phyloP scores from a whole-genome alignment of 2,329 filamentous ascomycete species.

The Cladosporium austrohemisphaericum region DNA sequence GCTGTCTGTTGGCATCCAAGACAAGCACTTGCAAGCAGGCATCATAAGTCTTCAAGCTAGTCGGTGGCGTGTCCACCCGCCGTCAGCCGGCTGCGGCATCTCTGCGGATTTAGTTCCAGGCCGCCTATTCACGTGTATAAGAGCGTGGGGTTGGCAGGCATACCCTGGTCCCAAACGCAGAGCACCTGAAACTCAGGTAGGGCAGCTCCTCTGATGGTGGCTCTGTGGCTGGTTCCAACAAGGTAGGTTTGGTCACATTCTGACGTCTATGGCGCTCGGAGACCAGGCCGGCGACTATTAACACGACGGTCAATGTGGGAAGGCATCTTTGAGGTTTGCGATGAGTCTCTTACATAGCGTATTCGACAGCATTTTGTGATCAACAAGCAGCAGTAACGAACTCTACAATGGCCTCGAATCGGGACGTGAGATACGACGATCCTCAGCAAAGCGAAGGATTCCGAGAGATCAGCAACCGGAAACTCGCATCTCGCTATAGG shows the following conservation, averaged over 20 bases:
- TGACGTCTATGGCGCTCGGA: slow-evolving; percentile 10
- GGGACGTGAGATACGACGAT: slow-evolving; percentile 17
- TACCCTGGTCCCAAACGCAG: background rate
- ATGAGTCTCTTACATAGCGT: too few relatives aligned
- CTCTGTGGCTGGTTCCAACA: background rate
- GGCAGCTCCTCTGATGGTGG: background rate
- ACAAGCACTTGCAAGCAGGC: background rate
- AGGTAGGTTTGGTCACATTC: background rate
- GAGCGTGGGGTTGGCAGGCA: background rate
- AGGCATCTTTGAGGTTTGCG: too few relatives aligned
- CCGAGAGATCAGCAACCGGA: slow-evolving; percentile 15
- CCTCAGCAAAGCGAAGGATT: slow-evolving; percentile 9
- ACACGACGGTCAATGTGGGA: too few relatives aligned
- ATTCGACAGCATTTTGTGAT: too few relatives aligned
- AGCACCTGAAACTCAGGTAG: background rate
- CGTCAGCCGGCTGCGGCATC: background rate
- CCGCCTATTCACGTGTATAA: slow-evolving; percentile 3
- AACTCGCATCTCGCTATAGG: slow-evolving; percentile 15
- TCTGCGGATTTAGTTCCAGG: background rate
- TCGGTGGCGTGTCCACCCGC: slow-evolving; percentile 1
- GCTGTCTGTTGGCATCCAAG: too few relatives aligned
- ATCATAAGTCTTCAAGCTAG: background rate
- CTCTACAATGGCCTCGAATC: background rate
- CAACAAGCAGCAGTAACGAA: too few relatives aligned
- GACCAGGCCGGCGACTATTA: too few relatives aligned